Conservation (phyloP, 2,329 filamentous ascomycete species). For the Thyridium curvatum region DNA sequence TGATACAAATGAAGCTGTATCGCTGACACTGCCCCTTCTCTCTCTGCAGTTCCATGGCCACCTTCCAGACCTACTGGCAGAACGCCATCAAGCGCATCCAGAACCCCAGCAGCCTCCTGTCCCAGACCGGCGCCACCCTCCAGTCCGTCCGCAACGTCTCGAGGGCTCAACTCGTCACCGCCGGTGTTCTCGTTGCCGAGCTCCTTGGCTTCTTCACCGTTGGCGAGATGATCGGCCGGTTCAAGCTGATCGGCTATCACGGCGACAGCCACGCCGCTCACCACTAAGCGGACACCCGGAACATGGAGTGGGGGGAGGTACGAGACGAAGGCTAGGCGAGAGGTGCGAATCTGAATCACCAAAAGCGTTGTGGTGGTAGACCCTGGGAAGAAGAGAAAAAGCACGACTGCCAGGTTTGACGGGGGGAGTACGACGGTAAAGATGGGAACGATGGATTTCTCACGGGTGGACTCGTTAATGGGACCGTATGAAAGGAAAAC, state of each 20-base stretch:
- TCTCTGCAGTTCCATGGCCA: constrained; percentile 58
- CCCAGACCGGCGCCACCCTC: constrained; percentile 29
- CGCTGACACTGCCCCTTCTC: neutral
- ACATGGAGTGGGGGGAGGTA: neutral
- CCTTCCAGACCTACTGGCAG: constrained; percentile 84
- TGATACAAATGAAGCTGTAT: neutral
- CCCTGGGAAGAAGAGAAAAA: neutral
- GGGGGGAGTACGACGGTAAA: neutral
- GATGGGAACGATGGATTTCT: neutral
- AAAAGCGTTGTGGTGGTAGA: neutral
- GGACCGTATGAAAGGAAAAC: no score
- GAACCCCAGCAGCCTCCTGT: constrained; percentile 58
- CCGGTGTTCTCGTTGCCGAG: constrained; percentile 77
- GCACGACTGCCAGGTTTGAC: neutral
- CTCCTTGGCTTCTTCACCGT: constrained; percentile 95
- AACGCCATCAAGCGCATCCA: constrained; percentile 63
- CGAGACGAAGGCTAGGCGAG: neutral
- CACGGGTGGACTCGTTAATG: neutral
- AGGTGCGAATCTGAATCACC: no score
- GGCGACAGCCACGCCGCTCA: constrained; percentile 57
- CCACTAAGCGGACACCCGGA: constrained; percentile 36
- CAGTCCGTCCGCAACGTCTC: constrained; percentile 61
- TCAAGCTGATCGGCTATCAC: constrained; percentile 92
- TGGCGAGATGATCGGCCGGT: constrained; percentile 90
- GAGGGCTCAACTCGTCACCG: constrained; percentile 62